Evolutionary conservation across 192 early-diverging fungal genomes (phyloP).

Genomic region (Pilobolus umbonatus): DNA sequence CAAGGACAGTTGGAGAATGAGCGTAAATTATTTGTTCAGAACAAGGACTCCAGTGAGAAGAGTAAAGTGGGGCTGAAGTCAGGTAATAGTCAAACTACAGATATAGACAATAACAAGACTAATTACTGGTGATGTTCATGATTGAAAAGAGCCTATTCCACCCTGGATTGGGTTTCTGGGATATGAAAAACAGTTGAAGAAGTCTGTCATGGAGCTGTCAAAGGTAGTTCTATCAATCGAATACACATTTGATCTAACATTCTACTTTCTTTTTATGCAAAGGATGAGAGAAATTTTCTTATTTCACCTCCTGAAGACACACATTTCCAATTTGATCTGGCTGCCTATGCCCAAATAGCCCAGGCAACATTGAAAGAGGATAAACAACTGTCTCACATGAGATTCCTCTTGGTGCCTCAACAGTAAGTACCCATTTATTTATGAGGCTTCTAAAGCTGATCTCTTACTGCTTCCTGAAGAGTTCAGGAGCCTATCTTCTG

Average conservation of each 20-base stretch:
- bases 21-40: slow-evolving; percentile 43
- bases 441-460: no score
- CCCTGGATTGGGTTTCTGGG: slow-evolving; percentile 48
- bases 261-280: not conserved
- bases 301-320: slow-evolving; percentile 56
- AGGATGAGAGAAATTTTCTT: slow-evolving; percentile 61
- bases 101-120: not conserved
- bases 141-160: slow-evolving; percentile 38
- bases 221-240: slow-evolving; percentile 28
- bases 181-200: slow-evolving; percentile 48
- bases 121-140: not conserved
- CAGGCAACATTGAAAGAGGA: slow-evolving; percentile 54
- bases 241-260: no score
- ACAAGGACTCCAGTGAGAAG: slow-evolving; percentile 26
- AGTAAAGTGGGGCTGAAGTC: slow-evolving; percentile 8
- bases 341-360: slow-evolving; percentile 48
- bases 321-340: slow-evolving; percentile 59
- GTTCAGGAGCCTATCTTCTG: slow-evolving; percentile 61
- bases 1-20: slow-evolving; percentile 42
- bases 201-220: slow-evolving; percentile 43
- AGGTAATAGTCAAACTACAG: slow-evolving; percentile 36
- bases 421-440: slow-evolving; percentile 42
- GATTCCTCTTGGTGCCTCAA: slow-evolving; percentile 63
- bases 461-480: slow-evolving; percentile 14
- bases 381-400: slow-evolving; percentile 50